Percentiles rank a stretch among this genome's conserved stretches.
These are phyloP conservation scores for Erythrobasidium yunnanense DNA, from an alignment of 768 basidiomycete genomes.

Conservation along the genomic window DNA sequence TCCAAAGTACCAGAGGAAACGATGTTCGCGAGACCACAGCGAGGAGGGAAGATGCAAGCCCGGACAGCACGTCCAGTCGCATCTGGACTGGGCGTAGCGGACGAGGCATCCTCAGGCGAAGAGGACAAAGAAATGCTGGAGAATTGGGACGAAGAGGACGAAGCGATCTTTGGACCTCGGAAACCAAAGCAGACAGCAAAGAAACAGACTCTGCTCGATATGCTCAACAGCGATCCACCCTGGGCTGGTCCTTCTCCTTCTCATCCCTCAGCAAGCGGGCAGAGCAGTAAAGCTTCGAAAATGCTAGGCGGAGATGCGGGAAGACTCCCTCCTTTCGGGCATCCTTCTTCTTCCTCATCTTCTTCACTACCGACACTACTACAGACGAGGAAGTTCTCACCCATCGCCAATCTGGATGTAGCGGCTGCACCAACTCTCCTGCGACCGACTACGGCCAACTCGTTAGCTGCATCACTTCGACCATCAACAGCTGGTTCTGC, in stretches of 20 bases:
- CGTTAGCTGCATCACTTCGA: neutral
- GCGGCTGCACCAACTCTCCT: neutral
- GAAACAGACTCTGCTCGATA: slow-evolving; percentile 7
- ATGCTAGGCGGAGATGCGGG: neutral
- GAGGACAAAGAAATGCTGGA: neutral
- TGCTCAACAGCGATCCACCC: slow-evolving; percentile 12
- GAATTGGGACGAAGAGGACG: slow-evolving; percentile 12
- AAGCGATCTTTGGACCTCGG: slow-evolving; percentile 6
- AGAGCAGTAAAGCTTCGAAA: neutral
- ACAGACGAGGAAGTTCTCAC: neutral
- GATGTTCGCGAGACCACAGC: too few species aligned
- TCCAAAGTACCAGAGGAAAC: too few species aligned
- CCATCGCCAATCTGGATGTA: slow-evolving; percentile 12
- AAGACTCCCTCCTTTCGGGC: neutral
- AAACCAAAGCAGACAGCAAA: neutral
- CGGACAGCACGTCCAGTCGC: neutral
- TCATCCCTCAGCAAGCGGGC: neutral
- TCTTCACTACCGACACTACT: neutral
- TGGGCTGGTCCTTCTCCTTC: neutral
- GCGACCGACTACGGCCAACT: neutral
- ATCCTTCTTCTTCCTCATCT: neutral
- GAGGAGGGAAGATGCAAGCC: neutral
- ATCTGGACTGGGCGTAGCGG: neutral
- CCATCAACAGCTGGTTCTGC: neutral
- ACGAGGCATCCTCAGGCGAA: neutral